Base-by-base conservation (phyloP, 139 green algal species). In the Chlorella vulgaris region DNA sequence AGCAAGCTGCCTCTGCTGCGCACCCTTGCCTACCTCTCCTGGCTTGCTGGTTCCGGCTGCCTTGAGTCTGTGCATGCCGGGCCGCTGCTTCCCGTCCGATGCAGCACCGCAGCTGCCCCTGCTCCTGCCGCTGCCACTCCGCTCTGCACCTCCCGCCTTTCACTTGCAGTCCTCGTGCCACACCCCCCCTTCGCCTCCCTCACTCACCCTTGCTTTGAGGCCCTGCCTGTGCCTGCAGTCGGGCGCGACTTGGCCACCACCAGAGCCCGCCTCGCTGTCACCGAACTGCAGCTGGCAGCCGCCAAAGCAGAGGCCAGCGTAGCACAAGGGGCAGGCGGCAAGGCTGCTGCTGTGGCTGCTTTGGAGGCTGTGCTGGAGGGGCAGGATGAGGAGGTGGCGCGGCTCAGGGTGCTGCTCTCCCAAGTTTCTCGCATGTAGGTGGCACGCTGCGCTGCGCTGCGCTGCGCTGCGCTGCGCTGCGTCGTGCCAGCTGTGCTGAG, bases 391-490 rank as follows among this genome's bases (percentile, higher is more conserved):
- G 82, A 77, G 74, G 29, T 78, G 43, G 82, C 68, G 36, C 55
- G 40, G 15, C 62, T 66, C 21, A 66, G 82, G 28, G 62, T 18
- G 13, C 21, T 80, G 39, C 36, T 86, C 10, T 53, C 63, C 18
- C 61, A 83, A 26, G 35, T 86, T 33, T 80, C 67, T 1, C 74
- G 74, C 74, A 79, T 33, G 73, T 67, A n/a, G 26, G 70, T n/a
- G 3, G 68, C 39, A 29, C 3, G 40, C 28, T 0, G 31, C 24
- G 5, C 31, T n/a, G 29, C 63, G 66, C 10, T 36, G 66, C 29
- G 40, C 47, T 58, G 47, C 3, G 40, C 28, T 0, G 31, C 24
- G 5, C 31, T n/a, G 29, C 63, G 66, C 10, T 36, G 66, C 29
- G 40, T 15, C 15, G 47, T n/a, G n/a, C n/a, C n/a, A n/a, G n/a